Base-by-base conservation (phyloP, 257 asterid species). In the Solanum sejunctum region DNA sequence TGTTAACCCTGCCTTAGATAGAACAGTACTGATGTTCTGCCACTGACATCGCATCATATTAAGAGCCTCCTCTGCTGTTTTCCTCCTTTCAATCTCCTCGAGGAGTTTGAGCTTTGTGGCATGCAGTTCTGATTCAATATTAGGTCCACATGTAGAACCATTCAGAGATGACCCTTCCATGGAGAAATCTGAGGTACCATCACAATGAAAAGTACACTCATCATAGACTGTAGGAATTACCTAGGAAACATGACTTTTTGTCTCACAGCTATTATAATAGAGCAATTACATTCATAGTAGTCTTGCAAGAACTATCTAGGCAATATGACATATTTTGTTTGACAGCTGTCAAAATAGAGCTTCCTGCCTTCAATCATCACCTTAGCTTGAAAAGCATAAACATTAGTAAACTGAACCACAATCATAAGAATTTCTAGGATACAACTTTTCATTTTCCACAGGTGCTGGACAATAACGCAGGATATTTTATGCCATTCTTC, bases 1-100 rank as follows among this genome's bases (percentile, higher is more conserved):
- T 77, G 89, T 89, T 71, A 95, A 81, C 69, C 97, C 98, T 82
- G 93, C 93, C 84, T 90, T 87, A 61, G 93, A 90, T 89, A 96
- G 90, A 82, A 90, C 89, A 58, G 82, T 86, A 49, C 87, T 63
- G 86, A 91, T 87, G 87, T 89, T 92, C 89, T 89, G 93, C 99
- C 99, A 96, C 84, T 89, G 95, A 80, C 73, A 80, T 72, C 60
- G 90, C 93, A 95, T 92, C 90, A 88, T 82, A 36, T 43, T 45
- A 64, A 94, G 91, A 66, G 86, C 83, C 79, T 89, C 92, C 90
- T 96, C 99, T 3, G 95, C 97, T 75, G 81, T 73, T 86, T 91
- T 85, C 83, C 98, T 90, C 91, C 84, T 92, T 70, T 88, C 94
- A 52, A 93, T 87, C 88, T 96, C 98, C 86, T 93, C 95, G 26